Percentiles rank a stretch among this genome's conserved stretches.
phyloP scores from a whole-genome alignment of 345 rosid species.

The Mercurialis annua region DNA sequence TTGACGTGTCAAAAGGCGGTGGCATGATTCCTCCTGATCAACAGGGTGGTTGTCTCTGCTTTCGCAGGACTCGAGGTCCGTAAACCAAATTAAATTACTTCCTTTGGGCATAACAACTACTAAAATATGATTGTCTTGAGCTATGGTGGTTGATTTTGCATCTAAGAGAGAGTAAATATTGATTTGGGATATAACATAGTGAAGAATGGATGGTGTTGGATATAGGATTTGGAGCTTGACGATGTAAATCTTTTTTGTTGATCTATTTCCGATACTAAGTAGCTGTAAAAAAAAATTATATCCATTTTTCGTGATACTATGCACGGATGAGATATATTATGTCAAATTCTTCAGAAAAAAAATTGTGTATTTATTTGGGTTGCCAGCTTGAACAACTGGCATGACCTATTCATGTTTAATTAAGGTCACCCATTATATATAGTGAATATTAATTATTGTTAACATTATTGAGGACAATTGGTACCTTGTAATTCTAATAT shows the following conservation, averaged over 20 bases:
- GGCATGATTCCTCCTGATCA: constrained; percentile 94
- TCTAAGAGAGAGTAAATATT: constrained; percentile 7
- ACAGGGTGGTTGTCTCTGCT: constrained; percentile 78
- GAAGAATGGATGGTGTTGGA: constrained; percentile 16
- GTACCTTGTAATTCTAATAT: not conserved
- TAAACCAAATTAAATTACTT: constrained; percentile 26
- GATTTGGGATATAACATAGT: constrained; percentile 5
- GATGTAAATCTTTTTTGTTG: constrained; percentile 33
- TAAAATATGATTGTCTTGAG: constrained; percentile 1
- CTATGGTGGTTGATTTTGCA: constrained; percentile 7
- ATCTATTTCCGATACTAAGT: constrained; percentile 4
- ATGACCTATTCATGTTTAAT: constrained; percentile 12
- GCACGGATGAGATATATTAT: no score
- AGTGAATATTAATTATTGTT: not conserved
- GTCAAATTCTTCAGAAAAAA: no score
- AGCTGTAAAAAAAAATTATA: no score
- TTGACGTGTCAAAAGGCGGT: constrained; percentile 92
- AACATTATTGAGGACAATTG: not conserved
- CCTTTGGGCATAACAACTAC: constrained; percentile 6
- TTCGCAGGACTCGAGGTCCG: constrained; percentile 71
- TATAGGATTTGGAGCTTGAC: constrained; percentile 19
- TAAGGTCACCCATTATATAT: constrained; percentile 9
- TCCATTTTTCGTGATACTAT: no score
- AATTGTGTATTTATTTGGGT: constrained; percentile 16
- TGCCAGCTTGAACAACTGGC: constrained; percentile 17